These are phyloP conservation scores for Dictyostelium firmibasis DNA, from an alignment of 78 protist genomes.

Conservation along the genomic window DNA sequence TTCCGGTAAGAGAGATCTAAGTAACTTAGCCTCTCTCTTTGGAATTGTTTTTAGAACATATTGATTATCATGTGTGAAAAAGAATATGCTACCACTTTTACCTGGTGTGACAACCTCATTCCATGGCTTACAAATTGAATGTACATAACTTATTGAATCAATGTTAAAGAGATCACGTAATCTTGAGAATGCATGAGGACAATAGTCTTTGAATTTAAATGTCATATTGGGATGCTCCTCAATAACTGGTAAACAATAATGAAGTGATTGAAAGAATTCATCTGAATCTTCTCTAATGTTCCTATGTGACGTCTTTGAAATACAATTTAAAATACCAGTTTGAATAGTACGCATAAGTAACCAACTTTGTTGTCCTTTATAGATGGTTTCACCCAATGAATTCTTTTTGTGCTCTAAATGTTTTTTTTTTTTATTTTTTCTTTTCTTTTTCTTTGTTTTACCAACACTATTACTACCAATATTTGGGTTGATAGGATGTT, in stretches of 20 bases:
- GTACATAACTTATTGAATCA: slow-evolving; percentile 13
- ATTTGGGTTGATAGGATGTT: not conserved
- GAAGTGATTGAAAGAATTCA: slow-evolving; percentile 36
- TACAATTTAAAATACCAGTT: slow-evolving; percentile 71
- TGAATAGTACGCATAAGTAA: slow-evolving; percentile 76
- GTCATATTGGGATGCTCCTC: slow-evolving; percentile 66
- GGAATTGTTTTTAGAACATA: slow-evolving; percentile 95
- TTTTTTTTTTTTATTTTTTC: not conserved
- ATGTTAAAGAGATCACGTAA: slow-evolving; percentile 50
- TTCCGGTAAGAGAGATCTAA: slow-evolving; percentile 86
- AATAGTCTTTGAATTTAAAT: slow-evolving; percentile 82
- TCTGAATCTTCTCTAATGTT: slow-evolving; percentile 27
- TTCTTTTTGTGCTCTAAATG: slow-evolving; percentile 74
- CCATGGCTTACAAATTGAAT: slow-evolving; percentile 53
- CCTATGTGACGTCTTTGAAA: slow-evolving; percentile 19
- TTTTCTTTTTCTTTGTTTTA: slow-evolving; percentile 37
- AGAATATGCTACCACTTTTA: slow-evolving; percentile 91
- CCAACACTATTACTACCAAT: not conserved
- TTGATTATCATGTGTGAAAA: slow-evolving; percentile 81
- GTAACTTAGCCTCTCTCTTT: slow-evolving; percentile 85
- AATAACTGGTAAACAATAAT: slow-evolving; percentile 57
- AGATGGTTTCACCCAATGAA: slow-evolving; percentile 58
- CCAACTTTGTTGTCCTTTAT: slow-evolving; percentile 79
- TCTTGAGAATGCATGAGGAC: slow-evolving; percentile 82
- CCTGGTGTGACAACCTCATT: slow-evolving; percentile 91